phyloP scores from a whole-genome alignment of 2,329 filamentous ascomycete species.

The Ceratocystis eucalypticola region DNA sequence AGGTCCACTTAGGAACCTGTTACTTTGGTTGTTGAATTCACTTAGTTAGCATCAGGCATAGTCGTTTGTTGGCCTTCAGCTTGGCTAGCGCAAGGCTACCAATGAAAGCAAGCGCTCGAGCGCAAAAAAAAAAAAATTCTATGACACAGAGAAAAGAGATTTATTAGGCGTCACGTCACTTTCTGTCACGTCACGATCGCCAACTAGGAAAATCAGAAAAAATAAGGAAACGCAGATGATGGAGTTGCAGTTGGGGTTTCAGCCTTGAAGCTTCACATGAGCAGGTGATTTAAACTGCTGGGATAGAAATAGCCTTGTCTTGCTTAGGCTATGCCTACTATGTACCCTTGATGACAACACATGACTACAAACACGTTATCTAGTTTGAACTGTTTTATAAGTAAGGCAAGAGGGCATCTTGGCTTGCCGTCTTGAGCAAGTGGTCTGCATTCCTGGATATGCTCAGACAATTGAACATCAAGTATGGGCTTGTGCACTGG shows the following conservation, averaged over 20 bases:
- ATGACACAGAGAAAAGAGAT: background rate
- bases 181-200: background rate
- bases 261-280: background rate
- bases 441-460: too few species aligned
- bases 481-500: too few species aligned
- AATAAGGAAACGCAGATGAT: background rate
- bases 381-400: too few species aligned
- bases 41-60: too few species aligned
- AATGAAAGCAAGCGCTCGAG: background rate
- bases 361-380: too few species aligned
- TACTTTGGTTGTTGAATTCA: background rate
- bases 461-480: too few species aligned
- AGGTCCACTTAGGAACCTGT: background rate
- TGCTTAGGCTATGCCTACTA: background rate
- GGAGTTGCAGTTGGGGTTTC: background rate
- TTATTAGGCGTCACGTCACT: background rate
- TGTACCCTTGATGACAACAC: background rate
- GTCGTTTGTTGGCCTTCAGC: background rate
- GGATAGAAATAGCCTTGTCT: background rate
- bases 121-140: background rate
- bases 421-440: too few species aligned
- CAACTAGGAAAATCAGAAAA: background rate
- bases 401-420: too few species aligned
- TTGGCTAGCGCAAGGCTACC: constrained; percentile 7
- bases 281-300: background rate